Percentiles rank a stretch among this genome's conserved stretches.
phyloP scores from a whole-genome alignment of 164 flowering plant species.

The Aristolochia fimbriata region DNA sequence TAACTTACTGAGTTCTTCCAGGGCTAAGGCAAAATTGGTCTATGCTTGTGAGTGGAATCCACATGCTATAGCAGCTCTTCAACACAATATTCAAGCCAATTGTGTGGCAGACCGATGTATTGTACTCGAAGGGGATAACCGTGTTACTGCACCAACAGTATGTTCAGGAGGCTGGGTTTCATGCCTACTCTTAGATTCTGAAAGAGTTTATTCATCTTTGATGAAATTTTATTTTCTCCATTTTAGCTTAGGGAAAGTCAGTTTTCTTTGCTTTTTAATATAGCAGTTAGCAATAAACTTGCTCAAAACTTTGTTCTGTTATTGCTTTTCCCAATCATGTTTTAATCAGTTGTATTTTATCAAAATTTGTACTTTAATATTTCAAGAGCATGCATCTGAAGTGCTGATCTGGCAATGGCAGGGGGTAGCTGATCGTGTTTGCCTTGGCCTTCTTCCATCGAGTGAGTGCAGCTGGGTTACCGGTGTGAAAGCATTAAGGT shows the following conservation, averaged over 20 bases:
- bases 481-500: slow-evolving; percentile 91
- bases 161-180: not conserved
- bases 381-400: too few relatives aligned
- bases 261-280: too few relatives aligned
- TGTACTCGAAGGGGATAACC: slow-evolving; percentile 89
- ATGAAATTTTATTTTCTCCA: too few relatives aligned
- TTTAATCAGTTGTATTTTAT: too few relatives aligned
- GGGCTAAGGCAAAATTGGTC: slow-evolving; percentile 79
- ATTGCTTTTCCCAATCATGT: too few relatives aligned
- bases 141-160: slow-evolving; percentile 69
- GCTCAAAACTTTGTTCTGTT: too few relatives aligned
- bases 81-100: slow-evolving; percentile 57
- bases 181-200: not conserved
- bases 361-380: too few relatives aligned
- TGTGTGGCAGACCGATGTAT: slow-evolving; percentile 65
- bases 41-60: slow-evolving; percentile 99
- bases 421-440: slow-evolving; percentile 91
- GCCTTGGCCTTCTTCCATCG: slow-evolving; percentile 85
- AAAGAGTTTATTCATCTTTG: not conserved
- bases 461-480: slow-evolving; percentile 94
- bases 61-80: slow-evolving; percentile 76
- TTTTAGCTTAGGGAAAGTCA: too few relatives aligned
- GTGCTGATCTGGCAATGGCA: slow-evolving; percentile 11
- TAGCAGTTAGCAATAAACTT: too few relatives aligned
- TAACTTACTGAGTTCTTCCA: slow-evolving; percentile 11